These are phyloP conservation scores for Oryza glaberrima DNA, from an alignment of 176 grass and related monocot species.

Conservation along the genomic window DNA sequence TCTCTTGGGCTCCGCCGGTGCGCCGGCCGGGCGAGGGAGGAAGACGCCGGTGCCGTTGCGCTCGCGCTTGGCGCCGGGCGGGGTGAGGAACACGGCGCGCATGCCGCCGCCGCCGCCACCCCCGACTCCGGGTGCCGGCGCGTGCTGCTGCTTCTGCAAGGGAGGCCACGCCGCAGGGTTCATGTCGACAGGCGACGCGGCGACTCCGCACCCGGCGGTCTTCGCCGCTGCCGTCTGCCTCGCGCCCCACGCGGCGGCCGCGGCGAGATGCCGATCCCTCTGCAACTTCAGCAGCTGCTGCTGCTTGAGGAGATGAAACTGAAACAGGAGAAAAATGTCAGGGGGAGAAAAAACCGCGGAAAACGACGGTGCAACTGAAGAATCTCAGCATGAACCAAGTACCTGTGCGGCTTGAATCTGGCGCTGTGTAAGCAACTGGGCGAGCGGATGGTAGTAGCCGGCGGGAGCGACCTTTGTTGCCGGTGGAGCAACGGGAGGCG, in stretches of 20 bases:
- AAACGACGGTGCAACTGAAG: not conserved
- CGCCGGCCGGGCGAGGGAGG: slow-evolving; percentile 57
- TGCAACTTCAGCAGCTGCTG: slow-evolving; percentile 76
- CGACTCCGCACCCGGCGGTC: not conserved
- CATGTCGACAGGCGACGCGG: slow-evolving; percentile 34
- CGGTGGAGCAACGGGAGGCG: not conserved
- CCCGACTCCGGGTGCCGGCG: not conserved
- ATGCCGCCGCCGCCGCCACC: slow-evolving; percentile 31
- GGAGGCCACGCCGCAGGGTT: slow-evolving; percentile 57
- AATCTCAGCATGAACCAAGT: not conserved
- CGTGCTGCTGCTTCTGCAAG: slow-evolving; percentile 44
- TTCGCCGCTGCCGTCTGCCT: not conserved
- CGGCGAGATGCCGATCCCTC: slow-evolving; percentile 51
- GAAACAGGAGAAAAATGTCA: not conserved
- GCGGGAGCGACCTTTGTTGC: not conserved
- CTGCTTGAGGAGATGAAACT: slow-evolving; percentile 83
- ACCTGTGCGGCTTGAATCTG: slow-evolving; percentile 80
- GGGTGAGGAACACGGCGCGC: slow-evolving; percentile 71
- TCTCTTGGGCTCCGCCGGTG: slow-evolving; percentile 51
- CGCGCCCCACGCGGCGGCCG: slow-evolving; percentile 22
- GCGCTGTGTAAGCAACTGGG: slow-evolving; percentile 55
- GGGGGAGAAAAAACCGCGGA: not conserved
- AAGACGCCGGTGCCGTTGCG: slow-evolving; percentile 86
- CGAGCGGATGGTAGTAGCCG: slow-evolving; percentile 50
- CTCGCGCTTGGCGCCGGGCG: slow-evolving; percentile 55